Conservation (phyloP, 2,329 filamentous ascomycete genomes). For the Trichothecium sympodiale region DNA sequence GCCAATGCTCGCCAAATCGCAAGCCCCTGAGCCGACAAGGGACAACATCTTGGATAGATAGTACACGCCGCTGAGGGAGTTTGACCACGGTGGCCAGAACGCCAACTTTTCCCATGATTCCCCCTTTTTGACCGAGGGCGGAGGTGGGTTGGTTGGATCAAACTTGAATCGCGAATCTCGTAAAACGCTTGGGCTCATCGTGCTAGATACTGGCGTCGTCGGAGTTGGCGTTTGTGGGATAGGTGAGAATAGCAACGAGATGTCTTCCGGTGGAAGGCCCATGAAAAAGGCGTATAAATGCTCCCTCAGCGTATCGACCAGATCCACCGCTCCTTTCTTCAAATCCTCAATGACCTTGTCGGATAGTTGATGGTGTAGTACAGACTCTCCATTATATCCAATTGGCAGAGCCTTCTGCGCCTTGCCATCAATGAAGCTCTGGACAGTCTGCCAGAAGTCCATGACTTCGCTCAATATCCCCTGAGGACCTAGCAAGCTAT, state of each 20-base stretch:
- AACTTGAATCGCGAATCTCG: constrained; percentile 70
- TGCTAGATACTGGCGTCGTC: constrained; percentile 17
- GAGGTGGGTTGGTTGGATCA: constrained; percentile 65
- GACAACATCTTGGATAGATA: constrained; percentile 76
- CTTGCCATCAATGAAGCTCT: constrained; percentile 80
- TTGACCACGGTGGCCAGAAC: constrained; percentile 91
- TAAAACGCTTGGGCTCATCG: constrained; percentile 38
- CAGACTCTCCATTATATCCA: constrained; percentile 73
- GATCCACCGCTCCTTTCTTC: constrained; percentile 65
- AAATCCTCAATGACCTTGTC: constrained; percentile 59
- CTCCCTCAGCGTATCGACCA: constrained; percentile 75
- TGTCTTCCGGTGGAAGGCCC: constrained; percentile 80
- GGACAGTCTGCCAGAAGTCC: constrained; percentile 87
- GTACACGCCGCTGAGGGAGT: constrained; percentile 83
- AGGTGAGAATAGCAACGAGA: constrained; percentile 79
- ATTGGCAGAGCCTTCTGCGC: constrained; percentile 69
- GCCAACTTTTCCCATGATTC: constrained; percentile 89
- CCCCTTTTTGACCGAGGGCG: constrained; percentile 65
- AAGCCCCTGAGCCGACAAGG: constrained; percentile 75
- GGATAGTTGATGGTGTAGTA: constrained; percentile 69
- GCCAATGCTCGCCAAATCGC: constrained; percentile 68
- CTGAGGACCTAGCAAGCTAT: constrained; percentile 60
- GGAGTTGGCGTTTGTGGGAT: constrained; percentile 53
- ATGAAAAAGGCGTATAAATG: constrained; percentile 73
- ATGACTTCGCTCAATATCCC: constrained; percentile 82